phyloP scores from a whole-genome alignment of 169 alveolate species.

The Plasmodium knowlesi region DNA sequence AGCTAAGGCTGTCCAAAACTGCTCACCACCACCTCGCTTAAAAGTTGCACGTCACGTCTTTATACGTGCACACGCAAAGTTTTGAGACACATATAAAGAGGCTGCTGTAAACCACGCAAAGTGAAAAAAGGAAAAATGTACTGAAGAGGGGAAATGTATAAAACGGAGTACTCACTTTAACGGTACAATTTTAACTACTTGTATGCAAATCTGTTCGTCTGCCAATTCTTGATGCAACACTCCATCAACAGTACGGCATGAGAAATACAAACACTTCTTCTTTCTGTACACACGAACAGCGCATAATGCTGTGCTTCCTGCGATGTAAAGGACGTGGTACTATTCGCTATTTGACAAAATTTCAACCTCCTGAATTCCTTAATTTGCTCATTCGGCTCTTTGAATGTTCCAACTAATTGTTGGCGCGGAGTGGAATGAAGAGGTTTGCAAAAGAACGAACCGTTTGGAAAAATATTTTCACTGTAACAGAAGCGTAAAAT shows the following conservation, averaged over 20 bases:
- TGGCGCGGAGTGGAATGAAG: neutral
- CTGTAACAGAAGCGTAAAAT: neutral
- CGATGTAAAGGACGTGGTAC: neutral
- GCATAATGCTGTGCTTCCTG: neutral
- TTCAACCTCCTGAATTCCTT: neutral
- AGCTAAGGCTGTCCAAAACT: neutral
- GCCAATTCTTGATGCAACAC: neutral
- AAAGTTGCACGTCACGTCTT: neutral
- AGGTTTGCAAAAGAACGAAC: neutral
- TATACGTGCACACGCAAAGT: neutral
- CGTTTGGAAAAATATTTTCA: neutral
- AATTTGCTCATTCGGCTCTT: neutral
- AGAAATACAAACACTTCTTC: neutral
- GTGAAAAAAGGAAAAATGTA: neutral
- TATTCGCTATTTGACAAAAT: neutral
- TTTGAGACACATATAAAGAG: neutral
- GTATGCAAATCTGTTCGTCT: neutral
- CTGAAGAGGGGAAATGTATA: neutral
- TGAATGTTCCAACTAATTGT: neutral
- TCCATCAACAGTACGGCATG: neutral
- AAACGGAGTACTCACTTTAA: neutral
- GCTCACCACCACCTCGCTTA: neutral
- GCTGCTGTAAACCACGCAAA: neutral
- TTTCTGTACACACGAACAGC: neutral
- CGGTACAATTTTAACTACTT: neutral